Conservation (phyloP, 208 protist genomes). For the Trypanosomatidae sp. region DNA sequence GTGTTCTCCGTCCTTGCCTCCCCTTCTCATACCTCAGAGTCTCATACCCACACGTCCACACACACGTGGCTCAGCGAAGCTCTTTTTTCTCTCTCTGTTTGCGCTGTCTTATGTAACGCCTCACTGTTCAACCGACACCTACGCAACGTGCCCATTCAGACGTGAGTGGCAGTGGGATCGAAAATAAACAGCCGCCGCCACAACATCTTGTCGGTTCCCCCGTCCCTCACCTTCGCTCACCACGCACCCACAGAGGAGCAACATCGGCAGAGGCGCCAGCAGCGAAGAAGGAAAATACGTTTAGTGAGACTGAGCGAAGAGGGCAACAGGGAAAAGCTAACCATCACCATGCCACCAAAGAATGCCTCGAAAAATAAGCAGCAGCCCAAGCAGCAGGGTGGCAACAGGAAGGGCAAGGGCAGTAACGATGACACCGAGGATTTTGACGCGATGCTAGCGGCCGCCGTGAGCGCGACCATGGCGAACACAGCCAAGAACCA, state of each 20-base stretch:
- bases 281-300: neutral
- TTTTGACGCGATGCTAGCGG: constrained; percentile 72
- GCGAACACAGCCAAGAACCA: constrained; percentile 47
- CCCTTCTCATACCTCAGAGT: neutral
- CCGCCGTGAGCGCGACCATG: constrained; percentile 62
- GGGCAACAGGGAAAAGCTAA: neutral
- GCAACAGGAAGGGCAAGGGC: constrained; percentile 42
- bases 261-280: neutral
- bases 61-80: neutral
- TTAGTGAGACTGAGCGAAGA: too few species aligned
- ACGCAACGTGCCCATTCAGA: neutral
- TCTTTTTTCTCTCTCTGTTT: neutral
- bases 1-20: neutral
- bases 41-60: neutral
- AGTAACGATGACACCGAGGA: constrained; percentile 58
- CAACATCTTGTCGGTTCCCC: neutral
- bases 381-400: constrained; percentile 21
- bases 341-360: constrained; percentile 50
- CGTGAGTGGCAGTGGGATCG: neutral
- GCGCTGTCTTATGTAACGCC: neutral
- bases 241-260: neutral
- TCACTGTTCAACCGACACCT: neutral
- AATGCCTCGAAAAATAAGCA: constrained; percentile 9
- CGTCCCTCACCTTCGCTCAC: neutral
- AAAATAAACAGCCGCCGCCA: constrained; percentile 5